Base-by-base conservation (phyloP, 352 stramenopile genomes). In the Elongisporangium prolatum region DNA sequence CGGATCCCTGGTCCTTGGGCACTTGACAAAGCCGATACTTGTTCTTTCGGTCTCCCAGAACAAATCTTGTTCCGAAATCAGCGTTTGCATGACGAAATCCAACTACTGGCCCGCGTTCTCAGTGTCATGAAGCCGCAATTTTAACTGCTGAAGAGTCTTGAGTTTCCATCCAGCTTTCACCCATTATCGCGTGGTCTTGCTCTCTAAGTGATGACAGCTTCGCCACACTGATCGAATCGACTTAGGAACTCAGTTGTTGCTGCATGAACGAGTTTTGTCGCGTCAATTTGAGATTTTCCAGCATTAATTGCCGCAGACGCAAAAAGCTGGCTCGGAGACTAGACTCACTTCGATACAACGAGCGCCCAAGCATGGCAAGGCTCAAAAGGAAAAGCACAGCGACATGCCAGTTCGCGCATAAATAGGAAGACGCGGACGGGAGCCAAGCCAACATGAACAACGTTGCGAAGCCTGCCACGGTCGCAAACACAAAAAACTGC, bases 111-210 rank as follows among this genome's bases (percentile, higher is more conserved):
- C 69, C 25, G 64, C 68, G 14, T 72, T 61, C n/a, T 77, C 68
- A 21, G 84, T 72, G 21, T 61, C 71, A 22, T 59, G 59, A 48
- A 84, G 59, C 37, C 77, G 70, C 0, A 75, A 47, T 38, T 83
- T 80, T 13, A 91, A 55, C 47, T 80, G 63, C 22, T 68, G 60
- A 9, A 91, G 62, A 25, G 77, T 79, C 48, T 75, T 76, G 37
- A 89, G 75, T 34, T 56, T 88, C 81, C 81, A 91, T 88, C 62
- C 71, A 81, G 55, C 75, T 88, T 44, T 89, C 80, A n/a, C 77
- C 80, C 13, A 83, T 71, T 34, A 60, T 63, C 14, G 59, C 56
- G 38, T 50, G 18, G 38, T 59, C 38, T 10, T 50, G 52, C 5
- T 57, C 21, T 22, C 52, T 57, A 3, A 34, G 9, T 18, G 28